phyloP scores from a whole-genome alignment of 2,329 filamentous ascomycete genomes.

The Stachybotrys echinatus region DNA sequence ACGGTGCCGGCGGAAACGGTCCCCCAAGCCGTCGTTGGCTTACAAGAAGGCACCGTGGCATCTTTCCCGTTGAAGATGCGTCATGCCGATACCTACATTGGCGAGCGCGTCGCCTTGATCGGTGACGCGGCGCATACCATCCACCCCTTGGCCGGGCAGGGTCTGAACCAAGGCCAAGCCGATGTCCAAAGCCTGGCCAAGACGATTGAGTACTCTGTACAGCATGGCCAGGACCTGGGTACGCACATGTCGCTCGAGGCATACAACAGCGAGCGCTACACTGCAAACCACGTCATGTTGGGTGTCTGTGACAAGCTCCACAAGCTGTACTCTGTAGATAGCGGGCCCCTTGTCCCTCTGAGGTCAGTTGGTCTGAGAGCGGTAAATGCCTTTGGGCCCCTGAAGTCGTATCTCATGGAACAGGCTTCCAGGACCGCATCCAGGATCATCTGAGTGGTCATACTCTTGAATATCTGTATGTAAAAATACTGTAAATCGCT shows the following conservation, averaged over 20 bases:
- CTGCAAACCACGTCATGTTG: constrained; percentile 72
- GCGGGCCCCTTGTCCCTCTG: constrained; percentile 73
- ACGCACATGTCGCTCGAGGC: constrained; percentile 70
- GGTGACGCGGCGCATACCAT: constrained; percentile 95
- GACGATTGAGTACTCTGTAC: constrained; percentile 70
- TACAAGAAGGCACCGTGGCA: constrained; percentile 76
- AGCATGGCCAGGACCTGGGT: constrained; percentile 84
- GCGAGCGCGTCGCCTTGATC: constrained; percentile 83
- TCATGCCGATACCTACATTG: constrained; percentile 90
- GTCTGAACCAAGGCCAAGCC: constrained; percentile 86
- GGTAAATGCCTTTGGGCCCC: constrained; percentile 66
- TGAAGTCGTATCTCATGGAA: constrained; percentile 86
- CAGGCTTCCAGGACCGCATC: constrained; percentile 53
- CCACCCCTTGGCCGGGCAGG: constrained; percentile 91
- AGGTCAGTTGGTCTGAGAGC: constrained; percentile 71
- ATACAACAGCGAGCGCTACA: constrained; percentile 78
- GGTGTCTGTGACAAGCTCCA: constrained; percentile 86
- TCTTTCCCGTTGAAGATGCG: constrained; percentile 88
- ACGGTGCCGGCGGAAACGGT: constrained; percentile 44
- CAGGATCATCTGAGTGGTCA: constrained; percentile 30
- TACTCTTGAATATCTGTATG: constrained; percentile 7
- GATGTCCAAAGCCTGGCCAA: constrained; percentile 76
- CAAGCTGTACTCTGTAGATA: constrained; percentile 80
- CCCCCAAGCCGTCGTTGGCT: constrained; percentile 61
- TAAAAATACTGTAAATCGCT: constrained; percentile 7